Evolutionary conservation across 1,284 basidiomycete genomes (phyloP).

Genomic region (Veloboletus limbatus): DNA sequence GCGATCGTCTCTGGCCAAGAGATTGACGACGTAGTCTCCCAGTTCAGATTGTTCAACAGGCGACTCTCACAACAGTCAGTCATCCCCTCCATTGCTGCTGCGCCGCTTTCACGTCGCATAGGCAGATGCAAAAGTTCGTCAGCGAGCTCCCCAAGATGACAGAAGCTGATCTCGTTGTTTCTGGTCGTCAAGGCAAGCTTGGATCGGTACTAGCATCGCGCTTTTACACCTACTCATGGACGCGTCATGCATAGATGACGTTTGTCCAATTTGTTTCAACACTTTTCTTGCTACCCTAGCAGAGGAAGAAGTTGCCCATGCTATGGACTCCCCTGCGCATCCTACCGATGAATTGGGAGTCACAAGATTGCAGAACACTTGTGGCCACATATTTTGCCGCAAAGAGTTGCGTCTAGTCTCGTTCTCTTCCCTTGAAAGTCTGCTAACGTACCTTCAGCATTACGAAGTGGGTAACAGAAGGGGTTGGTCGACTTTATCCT

Average conservation of each 20-base stretch:
- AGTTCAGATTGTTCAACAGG: constrained; percentile 31
- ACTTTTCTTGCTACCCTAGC: constrained; percentile 61
- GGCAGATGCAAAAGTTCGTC: constrained; percentile 37
- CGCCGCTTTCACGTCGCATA: constrained; percentile 17
- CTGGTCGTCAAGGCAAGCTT: constrained; percentile 38
- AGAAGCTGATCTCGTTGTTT: constrained; percentile 39
- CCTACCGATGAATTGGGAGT: constrained; percentile 66
- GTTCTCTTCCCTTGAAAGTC: constrained; percentile 4
- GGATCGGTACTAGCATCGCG: background rate
- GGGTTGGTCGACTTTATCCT: constrained; percentile 40
- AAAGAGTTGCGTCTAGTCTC: constrained; percentile 52
- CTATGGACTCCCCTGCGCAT: constrained; percentile 73
- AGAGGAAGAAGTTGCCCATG: constrained; percentile 67
- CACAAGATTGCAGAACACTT: constrained; percentile 56
- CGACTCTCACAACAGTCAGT: constrained; percentile 29
- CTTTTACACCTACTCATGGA: background rate
- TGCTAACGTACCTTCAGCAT: constrained; percentile 43
- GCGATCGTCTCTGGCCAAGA: constrained; percentile 26
- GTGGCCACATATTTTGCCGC: constrained; percentile 72
- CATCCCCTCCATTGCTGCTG: background rate
- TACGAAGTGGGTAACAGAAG: constrained; percentile 57
- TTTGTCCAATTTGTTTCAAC: constrained; percentile 70
- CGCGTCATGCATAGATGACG: constrained; percentile 44
- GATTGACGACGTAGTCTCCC: constrained; percentile 33
- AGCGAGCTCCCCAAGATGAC: constrained; percentile 41